phyloP scores from a whole-genome alignment of 148 eudicot genomes.

The Arctostaphylos glauca region DNA sequence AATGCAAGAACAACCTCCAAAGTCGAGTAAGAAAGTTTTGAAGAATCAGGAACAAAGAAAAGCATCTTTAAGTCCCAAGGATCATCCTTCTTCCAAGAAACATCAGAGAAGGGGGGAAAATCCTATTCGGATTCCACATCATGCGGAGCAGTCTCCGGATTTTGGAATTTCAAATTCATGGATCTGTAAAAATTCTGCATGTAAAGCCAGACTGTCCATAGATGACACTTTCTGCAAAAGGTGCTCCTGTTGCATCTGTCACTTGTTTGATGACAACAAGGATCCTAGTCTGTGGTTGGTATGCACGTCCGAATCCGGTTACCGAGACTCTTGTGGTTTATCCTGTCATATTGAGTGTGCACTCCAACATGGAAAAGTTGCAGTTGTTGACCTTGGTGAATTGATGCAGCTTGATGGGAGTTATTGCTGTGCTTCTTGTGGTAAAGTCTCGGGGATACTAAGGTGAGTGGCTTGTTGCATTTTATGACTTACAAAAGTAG shows the following conservation, averaged over 20 bases:
- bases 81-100: conserved; percentile 35
- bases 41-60: conserved; percentile 44
- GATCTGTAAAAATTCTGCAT: conserved; percentile 84
- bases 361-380: conserved; percentile 52
- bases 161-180: conserved; percentile 38
- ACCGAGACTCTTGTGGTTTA: conserved; percentile 62
- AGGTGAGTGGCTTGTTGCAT: conserved; percentile 50
- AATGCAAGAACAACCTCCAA: conserved; percentile 49
- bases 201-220: conserved; percentile 57
- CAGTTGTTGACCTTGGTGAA: conserved; percentile 76
- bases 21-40: conserved; percentile 29
- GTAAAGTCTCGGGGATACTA: conserved; percentile 82
- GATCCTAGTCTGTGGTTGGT: conserved; percentile 95
- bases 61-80: conserved; percentile 27
- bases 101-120: conserved; percentile 48
- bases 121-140: conserved; percentile 28
- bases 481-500: neutral
- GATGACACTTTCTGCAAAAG: conserved; percentile 78
- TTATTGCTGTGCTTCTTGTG: conserved; percentile 91
- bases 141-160: conserved; percentile 31
- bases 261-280: conserved; percentile 81
- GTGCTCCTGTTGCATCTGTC: conserved; percentile 95
- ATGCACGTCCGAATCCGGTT: conserved; percentile 61
- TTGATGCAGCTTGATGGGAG: conserved; percentile 83
- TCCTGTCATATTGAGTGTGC: conserved; percentile 97